Base-by-base conservation (phyloP, 306 rosid genomes). In the Gillenia trifoliata region DNA sequence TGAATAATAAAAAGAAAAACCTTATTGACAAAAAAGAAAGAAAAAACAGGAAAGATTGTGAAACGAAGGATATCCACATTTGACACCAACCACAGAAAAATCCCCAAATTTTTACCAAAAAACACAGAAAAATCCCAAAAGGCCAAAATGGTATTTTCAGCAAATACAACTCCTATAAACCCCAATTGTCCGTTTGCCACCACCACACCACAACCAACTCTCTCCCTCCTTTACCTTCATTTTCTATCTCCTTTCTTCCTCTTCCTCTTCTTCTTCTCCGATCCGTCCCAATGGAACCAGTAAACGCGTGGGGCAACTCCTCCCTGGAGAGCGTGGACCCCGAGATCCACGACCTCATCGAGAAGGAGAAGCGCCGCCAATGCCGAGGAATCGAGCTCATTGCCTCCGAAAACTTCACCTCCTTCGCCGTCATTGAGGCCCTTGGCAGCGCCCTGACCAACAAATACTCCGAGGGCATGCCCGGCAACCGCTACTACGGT, bases 391-490 rank as follows among this genome's bases (percentile, higher is more conserved):
- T 93, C 82, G 98, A 93, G 88, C 93, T 93, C 7, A 93, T 90
- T 36, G 98, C 98, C 1, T 93, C 98, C 0, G 98, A 93, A 64
- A 93, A 93, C 64, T 92, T 93, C 91, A 93, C 98, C 28, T 93
- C 98, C 65, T 93, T 90, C 83, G 98, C 98, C 19, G 98, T 93
- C 43, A 90, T 93, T n/a, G 93, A 90, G 23, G 98, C 98, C 0
- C 91, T 93, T 8, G 98, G 98, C 3, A 86, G 92, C 26, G 90
- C 98, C 74, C 64, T 93, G 36, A 93, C 98, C 66, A 93, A 93
- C 89, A 93, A 93, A 43, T 93, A 93, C 87, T 93, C 98, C 19
- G 98, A 93, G 13, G 98, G 98, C 17, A 86, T 93, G 86, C 98
- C 98, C 17, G 98, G 98, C 0, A 89, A 89, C 79, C 92, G 98